Evolutionary conservation across 2,329 filamentous ascomycete species (phyloP).

Genomic region (Cordyceps javanica): DNA sequence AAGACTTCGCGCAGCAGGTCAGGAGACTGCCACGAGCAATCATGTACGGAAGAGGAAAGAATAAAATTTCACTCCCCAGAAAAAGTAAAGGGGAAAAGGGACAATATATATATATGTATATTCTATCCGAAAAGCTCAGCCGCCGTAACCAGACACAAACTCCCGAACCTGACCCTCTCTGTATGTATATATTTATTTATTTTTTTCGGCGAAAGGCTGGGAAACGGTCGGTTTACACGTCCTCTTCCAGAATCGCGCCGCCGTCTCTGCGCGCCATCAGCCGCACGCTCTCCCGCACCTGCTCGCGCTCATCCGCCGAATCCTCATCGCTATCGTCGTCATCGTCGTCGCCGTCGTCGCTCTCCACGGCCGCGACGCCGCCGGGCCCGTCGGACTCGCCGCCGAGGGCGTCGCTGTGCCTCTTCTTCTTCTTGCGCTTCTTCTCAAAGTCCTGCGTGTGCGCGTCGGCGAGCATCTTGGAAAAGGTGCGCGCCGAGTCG

Average conservation of each 20-base stretch:
- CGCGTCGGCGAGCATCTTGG: conserved; percentile 69
- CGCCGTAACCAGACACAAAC: no score
- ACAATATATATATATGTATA: no score
- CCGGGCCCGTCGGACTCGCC: background rate
- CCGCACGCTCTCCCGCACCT: background rate
- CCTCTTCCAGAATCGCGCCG: background rate
- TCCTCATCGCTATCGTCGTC: conserved; percentile 30
- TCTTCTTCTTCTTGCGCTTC: conserved; percentile 41
- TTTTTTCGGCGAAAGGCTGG: no score
- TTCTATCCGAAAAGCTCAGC: no score
- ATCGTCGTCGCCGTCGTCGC: conserved; percentile 28
- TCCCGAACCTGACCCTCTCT: no score
- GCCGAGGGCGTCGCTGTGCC: background rate
- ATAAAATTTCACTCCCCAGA: background rate
- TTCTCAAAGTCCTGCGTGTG: conserved; percentile 92
- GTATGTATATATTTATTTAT: no score
- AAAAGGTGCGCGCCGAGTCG: conserved; percentile 35
- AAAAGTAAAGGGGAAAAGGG: no score
- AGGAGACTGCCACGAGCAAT: no score
- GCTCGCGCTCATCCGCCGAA: conserved; percentile 17
- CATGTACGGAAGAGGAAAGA: background rate
- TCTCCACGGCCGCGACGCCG: conserved; percentile 17
- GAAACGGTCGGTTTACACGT: no score
- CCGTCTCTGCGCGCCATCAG: conserved; percentile 1
- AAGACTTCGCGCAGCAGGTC: no score